These are phyloP conservation scores for Botrytis cinerea DNA, from an alignment of 2,329 filamentous ascomycete genomes.

Conservation along the genomic window DNA sequence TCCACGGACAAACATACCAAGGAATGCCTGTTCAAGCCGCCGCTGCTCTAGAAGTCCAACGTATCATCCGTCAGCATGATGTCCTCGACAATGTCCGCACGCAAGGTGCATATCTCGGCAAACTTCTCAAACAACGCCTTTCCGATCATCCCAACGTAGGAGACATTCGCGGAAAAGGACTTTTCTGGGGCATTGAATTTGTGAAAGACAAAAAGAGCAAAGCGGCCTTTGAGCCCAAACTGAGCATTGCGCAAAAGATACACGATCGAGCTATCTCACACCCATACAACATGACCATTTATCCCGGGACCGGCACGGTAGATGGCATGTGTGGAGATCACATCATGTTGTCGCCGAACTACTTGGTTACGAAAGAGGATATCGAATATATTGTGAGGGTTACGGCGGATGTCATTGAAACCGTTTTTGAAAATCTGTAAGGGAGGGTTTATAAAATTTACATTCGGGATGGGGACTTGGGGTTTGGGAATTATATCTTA, in stretches of 20 bases:
- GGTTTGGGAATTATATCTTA: background rate
- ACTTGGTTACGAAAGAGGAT: constrained; percentile 55
- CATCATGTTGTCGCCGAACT: constrained; percentile 62
- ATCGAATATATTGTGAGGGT: constrained; percentile 56
- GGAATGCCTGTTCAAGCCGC: constrained; percentile 60
- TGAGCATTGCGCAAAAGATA: constrained; percentile 50
- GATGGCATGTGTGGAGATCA: constrained; percentile 61
- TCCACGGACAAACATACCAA: constrained; percentile 56
- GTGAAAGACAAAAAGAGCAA: constrained; percentile 54
- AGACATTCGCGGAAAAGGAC: constrained; percentile 60
- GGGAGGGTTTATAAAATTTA: background rate
- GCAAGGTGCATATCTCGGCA: constrained; percentile 54
- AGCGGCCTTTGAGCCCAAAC: constrained; percentile 48
- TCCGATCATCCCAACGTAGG: constrained; percentile 54
- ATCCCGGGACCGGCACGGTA: constrained; percentile 57
- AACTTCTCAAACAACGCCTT: constrained; percentile 48
- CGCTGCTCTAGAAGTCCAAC: constrained; percentile 63
- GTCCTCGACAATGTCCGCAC: constrained; percentile 58
- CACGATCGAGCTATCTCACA: constrained; percentile 48
- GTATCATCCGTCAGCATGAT: constrained; percentile 57
- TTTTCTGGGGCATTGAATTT: constrained; percentile 60
- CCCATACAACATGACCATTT: constrained; percentile 57
- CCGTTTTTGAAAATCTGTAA: constrained; percentile 32
- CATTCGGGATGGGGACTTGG: background rate
- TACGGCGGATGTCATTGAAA: constrained; percentile 31